Conservation (phyloP, 257 asterid genomes). For the Capsicum pubescens region DNA sequence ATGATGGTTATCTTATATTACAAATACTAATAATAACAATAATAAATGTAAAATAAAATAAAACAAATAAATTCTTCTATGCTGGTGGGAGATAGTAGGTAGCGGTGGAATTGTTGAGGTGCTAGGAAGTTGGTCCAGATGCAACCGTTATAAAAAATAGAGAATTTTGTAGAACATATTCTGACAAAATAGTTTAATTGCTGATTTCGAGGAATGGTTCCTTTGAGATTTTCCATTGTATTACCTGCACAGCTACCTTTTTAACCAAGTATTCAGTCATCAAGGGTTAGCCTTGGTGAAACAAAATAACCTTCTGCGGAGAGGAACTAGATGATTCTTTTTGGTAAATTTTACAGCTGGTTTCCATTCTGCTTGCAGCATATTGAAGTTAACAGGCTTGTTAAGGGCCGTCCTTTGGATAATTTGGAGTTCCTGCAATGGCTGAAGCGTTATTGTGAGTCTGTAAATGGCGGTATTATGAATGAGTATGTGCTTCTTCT, state of each 20-base stretch:
- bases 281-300: not conserved
- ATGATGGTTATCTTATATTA: not conserved
- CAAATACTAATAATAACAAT: not conserved
- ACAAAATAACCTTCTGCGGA: not conserved
- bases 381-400: conserved; percentile 89
- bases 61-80: not conserved
- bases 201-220: not conserved
- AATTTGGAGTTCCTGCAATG: conserved; percentile 96
- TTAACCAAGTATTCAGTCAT: not conserved
- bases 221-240: not conserved
- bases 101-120: not conserved
- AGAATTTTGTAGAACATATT: not conserved
- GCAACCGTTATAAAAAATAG: not conserved
- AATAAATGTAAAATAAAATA: not conserved
- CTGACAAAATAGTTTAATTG: not conserved
- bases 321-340: conserved; percentile 12
- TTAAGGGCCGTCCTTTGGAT: conserved; percentile 91
- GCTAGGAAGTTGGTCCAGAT: not conserved
- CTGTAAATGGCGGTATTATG: conserved; percentile 83
- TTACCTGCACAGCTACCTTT: not conserved
- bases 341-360: not conserved
- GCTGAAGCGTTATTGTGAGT: conserved; percentile 93
- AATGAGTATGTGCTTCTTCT: conserved; percentile 60
- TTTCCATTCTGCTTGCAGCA: conserved; percentile 58
- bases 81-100: not conserved